Conservation (phyloP, 2,329 filamentous ascomycete species). For the Elsinoe arachidis region DNA sequence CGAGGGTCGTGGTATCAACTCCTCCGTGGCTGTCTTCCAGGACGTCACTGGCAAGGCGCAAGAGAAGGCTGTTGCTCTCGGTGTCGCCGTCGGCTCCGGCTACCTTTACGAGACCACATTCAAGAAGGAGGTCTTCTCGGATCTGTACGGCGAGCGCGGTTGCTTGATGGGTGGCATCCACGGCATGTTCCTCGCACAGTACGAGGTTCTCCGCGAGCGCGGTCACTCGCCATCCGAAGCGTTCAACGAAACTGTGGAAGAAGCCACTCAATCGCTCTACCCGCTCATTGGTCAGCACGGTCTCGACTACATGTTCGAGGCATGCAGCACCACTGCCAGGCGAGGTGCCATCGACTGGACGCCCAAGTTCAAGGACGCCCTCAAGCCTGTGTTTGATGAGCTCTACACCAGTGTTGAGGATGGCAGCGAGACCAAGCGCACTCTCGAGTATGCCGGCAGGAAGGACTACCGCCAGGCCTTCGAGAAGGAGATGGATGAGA, state of each 20-base stretch:
- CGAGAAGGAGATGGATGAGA: slow-evolving; percentile 97
- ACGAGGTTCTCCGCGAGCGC: slow-evolving; percentile 98
- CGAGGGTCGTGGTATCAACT: slow-evolving; percentile 99
- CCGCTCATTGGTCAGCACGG: slow-evolving; percentile 93
- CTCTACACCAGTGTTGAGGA: slow-evolving; percentile 89
- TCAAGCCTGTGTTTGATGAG: slow-evolving; percentile 98
- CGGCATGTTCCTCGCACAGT: slow-evolving; percentile 99
- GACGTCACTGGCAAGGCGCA: slow-evolving; percentile 96
- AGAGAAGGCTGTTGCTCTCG: slow-evolving; percentile 94
- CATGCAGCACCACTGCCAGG: slow-evolving; percentile 96
- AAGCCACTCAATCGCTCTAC: slow-evolving; percentile 97
- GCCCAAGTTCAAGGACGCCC: slow-evolving; percentile 89
- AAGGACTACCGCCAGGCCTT: slow-evolving; percentile 94
- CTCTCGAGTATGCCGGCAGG: slow-evolving; percentile 94
- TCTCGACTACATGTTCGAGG: slow-evolving; percentile 99
- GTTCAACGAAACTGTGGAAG: slow-evolving; percentile 99
- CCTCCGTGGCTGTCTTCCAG: slow-evolving; percentile 95
- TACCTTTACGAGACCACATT: slow-evolving; percentile 99
- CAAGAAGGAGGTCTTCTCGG: slow-evolving; percentile 99
- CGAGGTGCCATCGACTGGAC: slow-evolving; percentile 99
- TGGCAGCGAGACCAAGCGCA: slow-evolving; percentile 90
- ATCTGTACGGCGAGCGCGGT: slow-evolving; percentile 98
- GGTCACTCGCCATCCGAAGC: slow-evolving; percentile 96
- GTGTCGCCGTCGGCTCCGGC: slow-evolving; percentile 91
- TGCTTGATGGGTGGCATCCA: slow-evolving; percentile 99